Evolutionary conservation across 441 rosid species (phyloP), one percentile per base, ranked within the genome.

Genomic region (Eruca vesicaria): DNA sequence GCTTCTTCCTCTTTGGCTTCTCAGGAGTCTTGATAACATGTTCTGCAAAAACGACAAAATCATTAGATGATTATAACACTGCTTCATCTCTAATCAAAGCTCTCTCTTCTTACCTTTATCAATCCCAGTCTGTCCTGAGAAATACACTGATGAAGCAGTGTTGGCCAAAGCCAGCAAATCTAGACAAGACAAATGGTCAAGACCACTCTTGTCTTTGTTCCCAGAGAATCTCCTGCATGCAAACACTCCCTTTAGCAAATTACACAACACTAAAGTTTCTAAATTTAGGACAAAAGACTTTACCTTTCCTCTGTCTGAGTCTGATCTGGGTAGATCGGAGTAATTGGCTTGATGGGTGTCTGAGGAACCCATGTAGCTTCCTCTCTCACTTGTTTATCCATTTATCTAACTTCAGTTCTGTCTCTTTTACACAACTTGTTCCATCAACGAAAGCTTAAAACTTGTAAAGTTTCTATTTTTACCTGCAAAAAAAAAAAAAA

Each of bases 1-100:
- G 95, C 78, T 91, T 96, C 74, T 59, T 96, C 81, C 93, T 80
- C 78, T 85, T 93, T 14, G 85, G 84, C 73, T 88, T 91, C 68
- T 78, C 86, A 6, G 95, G 98, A 50, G 98, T 91, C 79, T 68
- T 80, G 63, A 83, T 80, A 55, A 83, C 85, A 60, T 84, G 81
- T 59, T 87, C 88, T 65, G 63, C 84, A 71, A 78, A 72, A 81
- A 57, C 72, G 18, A 77, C 78, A 81, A n/a, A n/a, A 82, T 78
- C 72, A 6, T 6, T 3, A 45, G 52, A 45, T 45, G 19, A 45
- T 45, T 18, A 45, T 16, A 45, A 45, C 4, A 11, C 56, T 36
- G 15, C 32, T 35, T 60, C 23, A 58, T 68, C 45, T 45, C 60
- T 67, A 10, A 55, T 63, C 59, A 63, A 66, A n/a, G 35, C 35